Evolutionary conservation across 106 monocot species (phyloP).

Genomic region (Vanilla planifolia): DNA sequence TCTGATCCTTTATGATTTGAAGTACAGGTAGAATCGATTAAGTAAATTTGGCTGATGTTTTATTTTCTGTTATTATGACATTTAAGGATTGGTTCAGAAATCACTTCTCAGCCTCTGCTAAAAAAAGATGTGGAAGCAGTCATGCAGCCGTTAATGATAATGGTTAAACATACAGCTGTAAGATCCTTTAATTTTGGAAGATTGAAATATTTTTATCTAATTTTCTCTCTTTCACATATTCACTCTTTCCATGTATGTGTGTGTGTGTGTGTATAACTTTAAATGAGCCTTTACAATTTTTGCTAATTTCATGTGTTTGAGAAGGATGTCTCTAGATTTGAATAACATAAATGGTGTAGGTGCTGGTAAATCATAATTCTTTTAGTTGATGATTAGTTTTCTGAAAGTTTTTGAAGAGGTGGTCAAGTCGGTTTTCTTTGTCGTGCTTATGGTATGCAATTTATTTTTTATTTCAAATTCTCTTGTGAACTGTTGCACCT

Average conservation of each 20-base stretch:
- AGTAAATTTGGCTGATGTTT: not conserved
- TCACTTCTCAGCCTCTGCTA: constrained; percentile 40
- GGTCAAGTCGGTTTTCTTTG: no score
- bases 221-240: constrained; percentile 5
- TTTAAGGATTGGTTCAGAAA: constrained; percentile 49
- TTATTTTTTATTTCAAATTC: not conserved
- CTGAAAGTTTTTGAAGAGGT: not conserved
- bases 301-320: not conserved
- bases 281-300: not conserved
- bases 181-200: constrained; percentile 12
- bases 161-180: constrained; percentile 64
- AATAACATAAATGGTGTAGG: not conserved
- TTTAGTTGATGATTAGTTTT: not conserved
- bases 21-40: not conserved
- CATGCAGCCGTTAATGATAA: constrained; percentile 52
- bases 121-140: constrained; percentile 45
- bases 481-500: not conserved
- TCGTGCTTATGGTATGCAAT: not conserved
- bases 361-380: not conserved
- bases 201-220: not conserved
- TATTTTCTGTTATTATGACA: not conserved
- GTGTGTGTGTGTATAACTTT: not conserved
- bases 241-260: not conserved
- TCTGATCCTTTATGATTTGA: not conserved
- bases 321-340: not conserved